Percentiles rank a stretch among this genome's conserved stretches.
These are phyloP conservation scores for Ustilago curta DNA, from an alignment of 1,284 basidiomycete genomes.

Conservation along the genomic window DNA sequence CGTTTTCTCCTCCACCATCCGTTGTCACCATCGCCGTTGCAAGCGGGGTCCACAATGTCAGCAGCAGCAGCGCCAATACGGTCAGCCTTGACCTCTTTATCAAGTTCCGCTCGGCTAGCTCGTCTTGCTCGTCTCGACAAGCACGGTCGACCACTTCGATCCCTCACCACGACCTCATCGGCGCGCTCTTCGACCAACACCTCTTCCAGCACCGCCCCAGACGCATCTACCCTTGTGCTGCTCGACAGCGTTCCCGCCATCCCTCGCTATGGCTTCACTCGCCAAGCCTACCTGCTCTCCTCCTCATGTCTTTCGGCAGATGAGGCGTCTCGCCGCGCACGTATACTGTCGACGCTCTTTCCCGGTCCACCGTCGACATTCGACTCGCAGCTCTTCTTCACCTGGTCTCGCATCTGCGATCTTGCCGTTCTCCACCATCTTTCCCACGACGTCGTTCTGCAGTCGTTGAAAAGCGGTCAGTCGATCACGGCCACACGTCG, in stretches of 20 bases:
- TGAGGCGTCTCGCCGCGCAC: constrained; percentile 1
- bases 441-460: not conserved
- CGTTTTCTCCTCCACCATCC: not conserved
- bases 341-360: constrained; percentile 26
- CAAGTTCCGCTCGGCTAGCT: no score
- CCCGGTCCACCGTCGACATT: constrained; percentile 19
- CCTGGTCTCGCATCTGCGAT: constrained; percentile 29
- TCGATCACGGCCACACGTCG: not conserved
- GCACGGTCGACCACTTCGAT: not conserved
- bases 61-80: constrained; percentile 1
- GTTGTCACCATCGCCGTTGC: no score
- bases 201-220: not conserved
- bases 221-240: constrained; percentile 12
- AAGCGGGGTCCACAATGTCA: not conserved
- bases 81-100: not conserved
- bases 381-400: constrained; percentile 11
- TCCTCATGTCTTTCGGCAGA: not conserved
- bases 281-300: constrained; percentile 17
- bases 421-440: constrained; percentile 6
- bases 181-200: not conserved
- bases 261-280: constrained; percentile 26
- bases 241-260: constrained; percentile 14
- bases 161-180: not conserved
- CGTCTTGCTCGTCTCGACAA: no score
- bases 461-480: not conserved